Base-by-base conservation (phyloP, 139 green algal genomes). In the Haematococcus sp. region DNA sequence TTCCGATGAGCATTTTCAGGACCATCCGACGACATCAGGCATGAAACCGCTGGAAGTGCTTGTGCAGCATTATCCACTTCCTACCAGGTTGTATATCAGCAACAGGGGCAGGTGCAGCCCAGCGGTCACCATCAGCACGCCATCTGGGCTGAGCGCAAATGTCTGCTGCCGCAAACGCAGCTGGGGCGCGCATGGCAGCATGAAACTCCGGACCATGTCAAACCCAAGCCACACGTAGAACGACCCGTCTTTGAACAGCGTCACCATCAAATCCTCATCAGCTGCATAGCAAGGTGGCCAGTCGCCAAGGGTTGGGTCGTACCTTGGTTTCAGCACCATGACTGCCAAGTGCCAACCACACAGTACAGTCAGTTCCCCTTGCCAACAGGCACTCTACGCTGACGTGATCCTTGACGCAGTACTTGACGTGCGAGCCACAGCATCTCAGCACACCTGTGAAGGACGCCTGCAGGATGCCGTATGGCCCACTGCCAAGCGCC, bases 171-270 rank as follows among this genome's bases (percentile, higher is more conserved):
- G 19, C 23, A 31, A 44, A 11, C 69, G 70, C 70, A 81, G 54
- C 33, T 44, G 4, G 34, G 69, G 73, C 31, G 68, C 60, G 7
- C 63, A 31, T 0, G 78, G 73, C 25, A 80, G 54, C 23, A 56
- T 77, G 73, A 84, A 80, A 63, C 68, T 78, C 58, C 68, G 72
- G 34, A 73, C 1, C 23, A 83, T 65, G 17, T 51, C 28, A 25
- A 83, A 76, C 56, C 1, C 49, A 9, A 33, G 27, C 78, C 78
- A 83, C 16, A 80, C n/a, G 35, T 80, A 77, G 44, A 84, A 81
- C 63, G 54, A 73, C 54, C 73, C 73, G 56, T 81, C 73, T 73
- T 85, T 76, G 66, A 85, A 81, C 16, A 43, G 31, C 0, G 79
- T 77, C 30, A 81, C 58, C 17, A 85, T 46, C 9, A 46, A 65